These are phyloP conservation scores for Heliamphora exappendiculata DNA, from an alignment of 148 eudicot genomes.

Conservation along the genomic window DNA sequence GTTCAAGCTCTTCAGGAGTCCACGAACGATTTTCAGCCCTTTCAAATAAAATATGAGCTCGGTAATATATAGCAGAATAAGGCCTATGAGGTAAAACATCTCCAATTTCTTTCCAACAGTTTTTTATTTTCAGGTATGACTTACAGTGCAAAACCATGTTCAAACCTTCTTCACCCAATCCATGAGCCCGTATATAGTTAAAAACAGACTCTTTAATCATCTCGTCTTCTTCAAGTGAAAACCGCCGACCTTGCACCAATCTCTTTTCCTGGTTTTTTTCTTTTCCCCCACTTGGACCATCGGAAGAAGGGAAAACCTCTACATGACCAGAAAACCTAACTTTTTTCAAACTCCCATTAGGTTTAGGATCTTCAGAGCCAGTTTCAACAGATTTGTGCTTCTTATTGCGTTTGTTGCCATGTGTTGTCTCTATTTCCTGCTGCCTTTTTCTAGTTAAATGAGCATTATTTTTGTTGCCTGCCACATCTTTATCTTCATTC, in stretches of 20 bases:
- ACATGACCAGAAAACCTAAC: neutral
- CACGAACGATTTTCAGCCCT: neutral
- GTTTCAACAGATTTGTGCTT: too few relatives aligned
- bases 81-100: neutral
- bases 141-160: neutral
- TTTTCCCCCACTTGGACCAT: neutral
- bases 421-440: neutral
- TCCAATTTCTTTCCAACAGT: slow-evolving; percentile 5
- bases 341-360: neutral
- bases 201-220: neutral
- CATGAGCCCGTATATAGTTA: neutral
- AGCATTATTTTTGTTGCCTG: neutral
- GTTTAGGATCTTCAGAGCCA: too few relatives aligned
- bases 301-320: neutral
- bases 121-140: neutral
- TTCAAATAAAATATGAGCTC: neutral
- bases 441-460: neutral
- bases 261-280: neutral
- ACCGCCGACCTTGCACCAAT: neutral
- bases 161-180: neutral
- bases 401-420: neutral
- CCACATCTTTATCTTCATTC: neutral
- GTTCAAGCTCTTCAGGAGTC: neutral
- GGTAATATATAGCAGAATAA: neutral
- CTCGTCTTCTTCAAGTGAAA: slow-evolving; percentile 1